Evolutionary conservation across 805 yeast genomes (phyloP), one percentile per base, ranked within the genome.

Genomic region (Tetrapisispora pingtungensis): DNA sequence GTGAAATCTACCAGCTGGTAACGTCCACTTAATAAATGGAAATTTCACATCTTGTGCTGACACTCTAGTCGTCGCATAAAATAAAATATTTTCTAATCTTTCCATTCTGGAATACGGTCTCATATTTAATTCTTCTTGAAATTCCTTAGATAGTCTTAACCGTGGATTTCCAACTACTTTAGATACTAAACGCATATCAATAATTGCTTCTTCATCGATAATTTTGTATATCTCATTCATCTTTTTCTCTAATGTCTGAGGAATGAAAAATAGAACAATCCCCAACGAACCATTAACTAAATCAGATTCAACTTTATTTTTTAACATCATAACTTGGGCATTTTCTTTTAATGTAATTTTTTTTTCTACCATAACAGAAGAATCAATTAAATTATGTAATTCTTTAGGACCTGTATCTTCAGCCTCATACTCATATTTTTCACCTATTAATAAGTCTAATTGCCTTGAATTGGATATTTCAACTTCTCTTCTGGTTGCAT

Each of bases 281-380:
- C 99, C 99, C 33, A 90, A 68, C 0, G 96, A 77, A 3, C 99
- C 98, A 65, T 93, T 93, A 34, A 93, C 97, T 33, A 93, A 67
- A 15, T 57, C 58, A 2, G 70, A 65, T 10, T 78, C 82, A 50
- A 85, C 89, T 26, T 75, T 71, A 59, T 93, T 93, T 55, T 84
- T 86, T 51, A 93, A 66, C 72, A 86, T 79, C 96, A 93, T 89
- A 1, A 93, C 97, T 62, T 93, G 98, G 0, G 96, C 94, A 32
- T 86, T 87, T 44, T 77, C 80, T 60, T 89, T 90, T 50, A 93
- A 66, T 2, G 68, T 71, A 14, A 93, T 57, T 7, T 53, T 58
- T 46, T 73, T 71, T 24, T 81, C 84, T 37, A 93, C 94, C 83
- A 89, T 80, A 33, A 86, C 68, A 38, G 74, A 72, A 3, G 67